Conservation (phyloP, 2,329 filamentous ascomycete species). For the Bipolaris victoriae region DNA sequence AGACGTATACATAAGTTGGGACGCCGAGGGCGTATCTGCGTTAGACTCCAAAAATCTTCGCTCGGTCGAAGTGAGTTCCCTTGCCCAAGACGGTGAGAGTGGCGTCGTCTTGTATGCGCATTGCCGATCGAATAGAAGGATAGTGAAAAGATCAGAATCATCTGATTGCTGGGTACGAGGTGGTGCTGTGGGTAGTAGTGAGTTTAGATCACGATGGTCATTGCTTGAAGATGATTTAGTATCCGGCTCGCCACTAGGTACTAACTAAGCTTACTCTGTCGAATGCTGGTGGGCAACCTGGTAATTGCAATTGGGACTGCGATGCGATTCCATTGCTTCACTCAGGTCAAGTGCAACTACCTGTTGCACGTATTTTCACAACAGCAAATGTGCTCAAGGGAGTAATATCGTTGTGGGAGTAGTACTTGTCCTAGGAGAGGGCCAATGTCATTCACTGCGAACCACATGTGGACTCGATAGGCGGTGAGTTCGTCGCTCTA, state of each 20-base stretch:
- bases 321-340: conserved; percentile 5
- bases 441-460: neutral
- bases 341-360: neutral
- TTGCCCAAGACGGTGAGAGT: neutral
- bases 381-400: conserved; percentile 1
- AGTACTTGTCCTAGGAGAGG: conserved; percentile 2
- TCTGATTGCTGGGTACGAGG: neutral
- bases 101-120: conserved; percentile 6
- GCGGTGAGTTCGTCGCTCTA: conserved; percentile 7
- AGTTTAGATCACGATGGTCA: neutral
- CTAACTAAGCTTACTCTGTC: neutral
- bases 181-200: neutral
- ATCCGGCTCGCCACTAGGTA: neutral
- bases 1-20: no score
- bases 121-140: conserved; percentile 16
- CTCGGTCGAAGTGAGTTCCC: no score
- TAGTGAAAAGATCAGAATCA: conserved; percentile 12
- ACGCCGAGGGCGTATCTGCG: no score
- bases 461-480: neutral
- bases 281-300: neutral
- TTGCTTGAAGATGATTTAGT: neutral
- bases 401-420: neutral
- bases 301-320: neutral
- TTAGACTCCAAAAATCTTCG: no score
- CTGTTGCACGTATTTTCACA: conserved; percentile 5